Evolutionary conservation across 768 basidiomycete genomes (phyloP).

Genomic region (Boletus edulis): DNA sequence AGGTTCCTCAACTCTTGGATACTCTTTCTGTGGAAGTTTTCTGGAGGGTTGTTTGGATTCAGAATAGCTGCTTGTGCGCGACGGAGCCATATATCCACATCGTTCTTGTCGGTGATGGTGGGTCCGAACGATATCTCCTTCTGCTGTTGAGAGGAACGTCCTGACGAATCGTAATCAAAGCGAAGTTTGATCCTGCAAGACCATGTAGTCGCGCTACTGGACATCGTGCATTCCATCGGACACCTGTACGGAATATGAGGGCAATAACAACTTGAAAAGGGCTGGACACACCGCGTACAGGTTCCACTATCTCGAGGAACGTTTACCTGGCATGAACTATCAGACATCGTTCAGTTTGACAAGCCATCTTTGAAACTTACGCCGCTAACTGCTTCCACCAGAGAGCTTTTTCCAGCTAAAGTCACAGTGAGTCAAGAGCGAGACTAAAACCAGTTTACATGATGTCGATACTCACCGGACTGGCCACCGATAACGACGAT

Average conservation of each 20-base stretch:
- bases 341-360: not conserved
- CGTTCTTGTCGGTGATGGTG: constrained; percentile 25
- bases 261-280: not conserved
- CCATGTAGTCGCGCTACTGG: constrained; percentile 37
- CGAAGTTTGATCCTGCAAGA: constrained; percentile 45
- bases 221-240: constrained; percentile 53
- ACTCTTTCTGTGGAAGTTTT: constrained; percentile 23
- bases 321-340: constrained; percentile 40
- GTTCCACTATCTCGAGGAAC: constrained; percentile 63
- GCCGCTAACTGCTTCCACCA: constrained; percentile 57
- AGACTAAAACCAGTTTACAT: not conserved
- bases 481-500: constrained; percentile 57
- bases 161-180: constrained; percentile 30
- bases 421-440: not conserved
- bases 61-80: constrained; percentile 47
- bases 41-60: constrained; percentile 19
- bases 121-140: constrained; percentile 29
- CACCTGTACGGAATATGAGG: constrained; percentile 35
- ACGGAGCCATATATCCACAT: constrained; percentile 43
- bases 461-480: constrained; percentile 38
- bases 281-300: constrained; percentile 46
- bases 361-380: constrained; percentile 30
- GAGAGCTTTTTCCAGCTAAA: constrained; percentile 57
- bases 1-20: constrained; percentile 24
- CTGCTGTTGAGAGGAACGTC: constrained; percentile 12